Evolutionary conservation across 805 yeast genomes (phyloP).

Genomic region (Candida sonorensis): DNA sequence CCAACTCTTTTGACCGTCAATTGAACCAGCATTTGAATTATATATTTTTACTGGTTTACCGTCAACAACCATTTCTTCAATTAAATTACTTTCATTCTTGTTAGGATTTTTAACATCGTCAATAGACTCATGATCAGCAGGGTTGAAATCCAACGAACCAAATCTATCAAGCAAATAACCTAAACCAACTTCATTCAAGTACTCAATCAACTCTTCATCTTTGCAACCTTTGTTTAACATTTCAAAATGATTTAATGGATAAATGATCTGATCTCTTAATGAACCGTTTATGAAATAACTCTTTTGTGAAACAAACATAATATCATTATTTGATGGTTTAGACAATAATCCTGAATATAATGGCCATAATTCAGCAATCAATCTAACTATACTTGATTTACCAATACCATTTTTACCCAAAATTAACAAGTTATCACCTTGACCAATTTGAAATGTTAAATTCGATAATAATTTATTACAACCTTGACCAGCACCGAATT

Average conservation of each 20-base stretch:
- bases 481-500: slow-evolving; percentile 38
- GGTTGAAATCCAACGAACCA: slow-evolving; percentile 39
- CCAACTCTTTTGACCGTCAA: slow-evolving; percentile 43
- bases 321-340: slow-evolving; percentile 62
- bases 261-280: slow-evolving; percentile 84
- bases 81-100: slow-evolving; percentile 8
- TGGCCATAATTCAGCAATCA: slow-evolving; percentile 90
- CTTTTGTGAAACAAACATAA: slow-evolving; percentile 77
- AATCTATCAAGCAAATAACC: slow-evolving; percentile 73
- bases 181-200: slow-evolving; percentile 68
- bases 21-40: slow-evolving; percentile 20
- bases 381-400: slow-evolving; percentile 76
- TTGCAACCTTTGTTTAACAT: slow-evolving; percentile 66
- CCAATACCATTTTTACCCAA: slow-evolving; percentile 89
- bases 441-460: slow-evolving; percentile 53
- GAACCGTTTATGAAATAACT: slow-evolving; percentile 79
- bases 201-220: slow-evolving; percentile 62
- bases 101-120: no score
- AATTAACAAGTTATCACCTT: slow-evolving; percentile 66
- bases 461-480: slow-evolving; percentile 58
- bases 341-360: slow-evolving; percentile 76
- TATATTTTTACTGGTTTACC: slow-evolving; percentile 20
- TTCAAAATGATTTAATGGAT: slow-evolving; percentile 73
- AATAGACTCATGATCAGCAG: no score
- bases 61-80: slow-evolving; percentile 22